Evolutionary conservation across 192 early-diverging fungal genomes (phyloP).

Genomic region (Coemansia sp.): DNA sequence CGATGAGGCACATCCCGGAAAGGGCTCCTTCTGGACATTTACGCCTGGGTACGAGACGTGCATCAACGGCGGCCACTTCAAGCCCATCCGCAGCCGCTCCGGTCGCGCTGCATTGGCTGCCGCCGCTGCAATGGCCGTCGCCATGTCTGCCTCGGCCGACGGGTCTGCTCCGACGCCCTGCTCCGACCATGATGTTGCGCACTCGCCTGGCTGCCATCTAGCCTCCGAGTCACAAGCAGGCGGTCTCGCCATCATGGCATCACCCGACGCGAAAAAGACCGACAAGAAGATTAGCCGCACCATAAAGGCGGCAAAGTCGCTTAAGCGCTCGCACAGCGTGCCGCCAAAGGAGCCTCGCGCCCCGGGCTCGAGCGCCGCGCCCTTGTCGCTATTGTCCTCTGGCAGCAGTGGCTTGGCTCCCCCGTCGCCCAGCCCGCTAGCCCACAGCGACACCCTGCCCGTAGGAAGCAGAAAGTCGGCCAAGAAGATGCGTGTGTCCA

Average conservation of each 20-base stretch:
- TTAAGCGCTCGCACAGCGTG: slow-evolving; percentile 55
- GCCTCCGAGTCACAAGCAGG: slow-evolving; percentile 10
- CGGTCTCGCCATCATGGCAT: neutral
- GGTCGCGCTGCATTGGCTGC: slow-evolving; percentile 51
- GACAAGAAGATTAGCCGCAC: slow-evolving; percentile 42
- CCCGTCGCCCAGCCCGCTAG: slow-evolving; percentile 16
- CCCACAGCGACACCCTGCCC: slow-evolving; percentile 36
- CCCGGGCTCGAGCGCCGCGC: slow-evolving; percentile 3
- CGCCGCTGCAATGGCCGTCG: slow-evolving; percentile 44
- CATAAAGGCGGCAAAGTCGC: slow-evolving; percentile 41
- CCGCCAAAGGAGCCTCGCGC: slow-evolving; percentile 44
- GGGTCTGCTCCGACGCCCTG: slow-evolving; percentile 5
- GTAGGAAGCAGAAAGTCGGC: slow-evolving; percentile 18
- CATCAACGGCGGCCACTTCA: slow-evolving; percentile 51
- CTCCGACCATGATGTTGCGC: slow-evolving; percentile 9
- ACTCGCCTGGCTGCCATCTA: slow-evolving; percentile 1
- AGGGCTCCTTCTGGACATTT: slow-evolving; percentile 79
- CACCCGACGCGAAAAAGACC: slow-evolving; percentile 20
- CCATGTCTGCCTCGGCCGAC: slow-evolving; percentile 12
- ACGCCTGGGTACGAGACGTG: slow-evolving; percentile 53
- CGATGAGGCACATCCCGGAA: slow-evolving; percentile 75
- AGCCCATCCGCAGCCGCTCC: slow-evolving; percentile 54
- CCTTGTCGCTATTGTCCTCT: slow-evolving; percentile 11
- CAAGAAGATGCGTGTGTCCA: slow-evolving; percentile 54
- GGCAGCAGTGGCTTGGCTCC: slow-evolving; percentile 10